Conservation (phyloP, 2,329 filamentous ascomycete species). For the Xylariales sp. region DNA sequence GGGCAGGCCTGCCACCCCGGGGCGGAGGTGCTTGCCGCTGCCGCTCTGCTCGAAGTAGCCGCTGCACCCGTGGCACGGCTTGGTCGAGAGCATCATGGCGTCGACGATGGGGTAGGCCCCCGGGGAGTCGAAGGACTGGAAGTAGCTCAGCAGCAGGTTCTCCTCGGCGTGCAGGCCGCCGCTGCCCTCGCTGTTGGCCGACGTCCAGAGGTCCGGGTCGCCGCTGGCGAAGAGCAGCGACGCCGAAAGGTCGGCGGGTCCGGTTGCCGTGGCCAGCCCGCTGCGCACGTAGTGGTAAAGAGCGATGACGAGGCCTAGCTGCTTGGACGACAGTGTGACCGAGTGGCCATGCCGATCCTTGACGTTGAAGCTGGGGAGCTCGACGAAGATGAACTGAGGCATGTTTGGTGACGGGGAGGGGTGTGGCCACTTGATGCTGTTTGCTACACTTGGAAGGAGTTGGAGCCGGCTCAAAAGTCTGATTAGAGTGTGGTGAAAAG, state of each 20-base stretch:
- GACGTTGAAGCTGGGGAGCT: conserved; percentile 24
- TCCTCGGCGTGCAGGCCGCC: conserved; percentile 21
- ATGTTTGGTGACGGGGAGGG: conserved; percentile 4
- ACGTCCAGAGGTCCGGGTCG: conserved; percentile 22
- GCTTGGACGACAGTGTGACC: conserved; percentile 15
- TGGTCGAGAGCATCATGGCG: conserved; percentile 19
- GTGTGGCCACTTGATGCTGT: background rate
- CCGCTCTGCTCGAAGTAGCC: conserved; percentile 21
- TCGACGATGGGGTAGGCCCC: conserved; percentile 25
- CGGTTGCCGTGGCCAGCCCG: conserved; percentile 15
- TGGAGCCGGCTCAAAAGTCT: too few relatives aligned
- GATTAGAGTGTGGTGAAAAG: background rate
- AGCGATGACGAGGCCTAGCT: conserved; percentile 17
- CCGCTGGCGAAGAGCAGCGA: conserved; percentile 24
- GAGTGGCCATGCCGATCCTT: conserved; percentile 18
- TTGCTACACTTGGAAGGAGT: background rate
- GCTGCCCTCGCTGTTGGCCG: conserved; percentile 8
- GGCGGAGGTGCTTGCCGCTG: conserved; percentile 19
- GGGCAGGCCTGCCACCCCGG: conserved; percentile 14
- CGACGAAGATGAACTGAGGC: conserved; percentile 26
- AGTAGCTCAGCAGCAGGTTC: conserved; percentile 23
- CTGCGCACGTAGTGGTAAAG: conserved; percentile 21
- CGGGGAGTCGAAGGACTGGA: conserved; percentile 23
- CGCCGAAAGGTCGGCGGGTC: conserved; percentile 17
- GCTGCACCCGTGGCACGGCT: conserved; percentile 22